phyloP scores from a whole-genome alignment of 1,284 basidiomycete genomes.

The Rhodotorula sp. region DNA sequence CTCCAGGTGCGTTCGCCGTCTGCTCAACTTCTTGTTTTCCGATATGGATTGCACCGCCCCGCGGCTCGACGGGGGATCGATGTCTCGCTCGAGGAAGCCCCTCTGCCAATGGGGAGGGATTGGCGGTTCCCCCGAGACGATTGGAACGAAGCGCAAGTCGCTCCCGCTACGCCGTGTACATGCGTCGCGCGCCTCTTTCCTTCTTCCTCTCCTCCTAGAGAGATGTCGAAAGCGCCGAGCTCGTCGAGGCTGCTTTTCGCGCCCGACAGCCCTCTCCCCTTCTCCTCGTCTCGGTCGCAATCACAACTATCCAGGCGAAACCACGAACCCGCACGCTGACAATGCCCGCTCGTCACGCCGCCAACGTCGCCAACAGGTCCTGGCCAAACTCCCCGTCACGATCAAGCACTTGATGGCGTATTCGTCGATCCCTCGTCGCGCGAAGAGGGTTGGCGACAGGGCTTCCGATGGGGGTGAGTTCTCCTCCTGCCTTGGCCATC shows the following conservation, averaged over 20 bases:
- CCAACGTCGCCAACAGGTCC: background rate
- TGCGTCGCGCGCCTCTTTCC: no score
- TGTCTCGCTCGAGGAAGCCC: no score
- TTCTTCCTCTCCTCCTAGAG: background rate
- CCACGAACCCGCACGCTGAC: background rate
- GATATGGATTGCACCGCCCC: background rate
- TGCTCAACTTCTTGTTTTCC: background rate
- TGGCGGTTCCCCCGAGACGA: no score
- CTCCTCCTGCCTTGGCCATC: background rate
- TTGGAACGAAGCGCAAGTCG: no score
- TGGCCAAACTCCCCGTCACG: conserved; percentile 24
- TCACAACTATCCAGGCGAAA: background rate
- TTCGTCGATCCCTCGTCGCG: background rate
- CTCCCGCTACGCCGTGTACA: no score
- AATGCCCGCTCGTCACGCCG: background rate
- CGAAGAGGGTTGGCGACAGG: conserved; percentile 6
- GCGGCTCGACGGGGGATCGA: no score
- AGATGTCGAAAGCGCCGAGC: background rate
- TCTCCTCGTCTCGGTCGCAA: background rate
- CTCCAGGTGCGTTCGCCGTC: conserved; percentile 18
- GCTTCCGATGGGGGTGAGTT: conserved; percentile 12
- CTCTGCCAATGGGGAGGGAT: no score
- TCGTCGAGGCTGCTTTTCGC: background rate
- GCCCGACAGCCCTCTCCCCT: background rate
- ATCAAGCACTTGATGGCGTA: conserved; percentile 18